Evolutionary conservation across 2,329 filamentous ascomycete genomes (phyloP).

Genomic region (Talaromyces sp.): DNA sequence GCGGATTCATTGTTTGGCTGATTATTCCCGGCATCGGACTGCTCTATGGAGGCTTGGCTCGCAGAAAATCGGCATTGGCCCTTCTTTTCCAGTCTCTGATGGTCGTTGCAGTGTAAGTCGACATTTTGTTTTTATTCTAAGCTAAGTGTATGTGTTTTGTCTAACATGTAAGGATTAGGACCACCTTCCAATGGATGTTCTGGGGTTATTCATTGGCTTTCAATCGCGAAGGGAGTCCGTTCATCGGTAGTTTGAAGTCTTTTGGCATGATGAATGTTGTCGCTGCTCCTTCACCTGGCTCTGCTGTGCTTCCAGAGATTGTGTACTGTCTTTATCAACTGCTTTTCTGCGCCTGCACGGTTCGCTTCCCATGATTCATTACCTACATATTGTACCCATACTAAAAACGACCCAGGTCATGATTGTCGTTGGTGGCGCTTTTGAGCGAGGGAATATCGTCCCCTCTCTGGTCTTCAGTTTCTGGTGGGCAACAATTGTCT

Average conservation of each 20-base stretch:
- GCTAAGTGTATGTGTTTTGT: background rate
- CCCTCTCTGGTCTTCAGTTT: slow-evolving; percentile 65
- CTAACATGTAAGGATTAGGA: slow-evolving; percentile 12
- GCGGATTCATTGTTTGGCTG: slow-evolving; percentile 57
- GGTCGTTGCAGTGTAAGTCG: slow-evolving; percentile 47
- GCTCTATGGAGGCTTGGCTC: slow-evolving; percentile 58
- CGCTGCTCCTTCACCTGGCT: slow-evolving; percentile 55
- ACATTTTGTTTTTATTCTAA: background rate
- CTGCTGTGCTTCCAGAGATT: slow-evolving; percentile 54
- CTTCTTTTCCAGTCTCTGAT: slow-evolving; percentile 59
- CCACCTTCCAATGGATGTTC: slow-evolving; percentile 53
- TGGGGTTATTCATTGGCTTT: slow-evolving; percentile 62
- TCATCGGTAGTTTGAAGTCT: slow-evolving; percentile 58
- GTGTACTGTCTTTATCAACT: slow-evolving; percentile 62
- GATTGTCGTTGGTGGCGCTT: slow-evolving; percentile 60
- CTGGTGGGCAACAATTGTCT: slow-evolving; percentile 65
- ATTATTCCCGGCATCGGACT: slow-evolving; percentile 63
- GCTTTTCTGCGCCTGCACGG: slow-evolving; percentile 50
- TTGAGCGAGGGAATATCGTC: slow-evolving; percentile 58
- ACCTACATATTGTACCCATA: slow-evolving; percentile 16
- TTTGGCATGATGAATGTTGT: slow-evolving; percentile 58
- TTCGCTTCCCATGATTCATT: slow-evolving; percentile 11
- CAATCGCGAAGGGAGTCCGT: slow-evolving; percentile 53
- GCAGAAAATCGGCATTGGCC: slow-evolving; percentile 56
- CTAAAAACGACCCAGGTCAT: slow-evolving; percentile 44